Conservation (phyloP, 805 yeast genomes). For the Cephaloascus fragrans region DNA sequence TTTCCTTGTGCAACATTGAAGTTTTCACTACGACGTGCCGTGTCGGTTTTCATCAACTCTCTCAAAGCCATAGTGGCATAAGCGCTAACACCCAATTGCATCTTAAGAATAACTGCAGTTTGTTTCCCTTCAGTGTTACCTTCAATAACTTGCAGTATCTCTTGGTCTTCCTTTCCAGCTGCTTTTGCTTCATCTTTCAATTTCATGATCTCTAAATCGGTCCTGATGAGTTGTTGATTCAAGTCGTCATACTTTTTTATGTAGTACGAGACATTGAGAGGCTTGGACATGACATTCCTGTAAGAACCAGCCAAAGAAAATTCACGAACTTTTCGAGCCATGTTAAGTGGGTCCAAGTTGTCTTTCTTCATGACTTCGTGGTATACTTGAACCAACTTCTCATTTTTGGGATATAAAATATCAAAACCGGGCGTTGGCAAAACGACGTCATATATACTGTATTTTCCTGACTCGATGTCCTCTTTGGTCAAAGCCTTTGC, state of each 20-base stretch:
- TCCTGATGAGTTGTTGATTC: constrained; percentile 64
- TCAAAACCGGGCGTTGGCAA: constrained; percentile 97
- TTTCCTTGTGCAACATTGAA: too few species aligned
- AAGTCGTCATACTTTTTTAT: constrained; percentile 51
- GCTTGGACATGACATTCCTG: constrained; percentile 61
- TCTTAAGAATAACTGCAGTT: constrained; percentile 62
- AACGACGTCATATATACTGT: constrained; percentile 72
- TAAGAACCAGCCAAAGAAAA: constrained; percentile 90
- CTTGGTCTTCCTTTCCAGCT: constrained; percentile 8
- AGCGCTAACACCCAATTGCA: constrained; percentile 76
- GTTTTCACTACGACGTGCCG: constrained; percentile 23
- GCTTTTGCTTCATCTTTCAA: constrained; percentile 10
- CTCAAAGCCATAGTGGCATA: constrained; percentile 98
- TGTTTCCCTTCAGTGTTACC: constrained; percentile 31
- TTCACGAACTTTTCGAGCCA: constrained; percentile 80
- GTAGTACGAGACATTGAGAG: constrained; percentile 51
- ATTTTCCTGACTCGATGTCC: constrained; percentile 51
- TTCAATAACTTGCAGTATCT: constrained; percentile 30
- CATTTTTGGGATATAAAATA: constrained; percentile 72
- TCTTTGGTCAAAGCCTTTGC: constrained; percentile 71
- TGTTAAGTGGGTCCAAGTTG: constrained; percentile 71
- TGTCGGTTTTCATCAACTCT: constrained; percentile 76
- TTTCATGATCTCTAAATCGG: constrained; percentile 49
- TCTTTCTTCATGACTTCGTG: constrained; percentile 69
- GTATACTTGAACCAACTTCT: constrained; percentile 49